Percentiles rank a stretch among this genome's conserved stretches.
These are phyloP conservation scores for Colletotrichum costaricense DNA, from an alignment of 2,329 filamentous ascomycete species.

Conservation along the genomic window DNA sequence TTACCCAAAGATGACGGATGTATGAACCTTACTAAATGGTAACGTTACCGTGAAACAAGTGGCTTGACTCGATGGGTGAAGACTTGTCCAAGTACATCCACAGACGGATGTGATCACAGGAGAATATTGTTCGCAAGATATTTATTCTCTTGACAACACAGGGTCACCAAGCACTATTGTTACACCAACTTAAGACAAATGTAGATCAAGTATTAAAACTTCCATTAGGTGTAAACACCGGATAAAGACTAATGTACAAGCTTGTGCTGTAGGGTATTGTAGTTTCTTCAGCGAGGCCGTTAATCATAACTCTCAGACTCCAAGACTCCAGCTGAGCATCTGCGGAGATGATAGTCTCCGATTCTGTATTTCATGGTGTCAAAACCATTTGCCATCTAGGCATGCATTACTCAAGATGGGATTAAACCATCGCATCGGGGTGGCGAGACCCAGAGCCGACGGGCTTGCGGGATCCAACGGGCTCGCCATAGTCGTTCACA, in stretches of 20 bases:
- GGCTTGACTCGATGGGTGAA: too few relatives aligned
- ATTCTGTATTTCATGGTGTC: not conserved
- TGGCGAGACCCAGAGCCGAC: constrained; percentile 21
- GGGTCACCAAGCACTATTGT: too few relatives aligned
- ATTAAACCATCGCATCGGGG: constrained; percentile 28
- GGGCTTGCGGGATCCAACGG: constrained; percentile 24
- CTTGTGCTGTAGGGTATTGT: constrained; percentile 1
- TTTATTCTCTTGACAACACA: too few relatives aligned
- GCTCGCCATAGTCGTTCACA: constrained; percentile 1
- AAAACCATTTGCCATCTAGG: not conserved
- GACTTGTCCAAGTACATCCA: too few relatives aligned
- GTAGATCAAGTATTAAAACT: not conserved
- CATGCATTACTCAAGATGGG: too few relatives aligned
- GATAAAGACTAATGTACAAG: not conserved
- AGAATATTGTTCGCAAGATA: too few relatives aligned
- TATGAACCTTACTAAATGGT: too few relatives aligned
- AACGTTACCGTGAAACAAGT: too few relatives aligned
- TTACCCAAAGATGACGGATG: too few relatives aligned
- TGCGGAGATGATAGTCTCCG: not conserved
- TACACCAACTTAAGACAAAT: rapidly evolving
- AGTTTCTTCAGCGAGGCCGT: constrained; percentile 4
- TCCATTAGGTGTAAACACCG: not conserved
- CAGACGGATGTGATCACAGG: too few relatives aligned
- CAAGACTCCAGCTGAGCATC: not conserved
- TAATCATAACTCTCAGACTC: not conserved